Conservation (phyloP, 495 filamentous ascomycete species). For the Margaritispora aquatica region DNA sequence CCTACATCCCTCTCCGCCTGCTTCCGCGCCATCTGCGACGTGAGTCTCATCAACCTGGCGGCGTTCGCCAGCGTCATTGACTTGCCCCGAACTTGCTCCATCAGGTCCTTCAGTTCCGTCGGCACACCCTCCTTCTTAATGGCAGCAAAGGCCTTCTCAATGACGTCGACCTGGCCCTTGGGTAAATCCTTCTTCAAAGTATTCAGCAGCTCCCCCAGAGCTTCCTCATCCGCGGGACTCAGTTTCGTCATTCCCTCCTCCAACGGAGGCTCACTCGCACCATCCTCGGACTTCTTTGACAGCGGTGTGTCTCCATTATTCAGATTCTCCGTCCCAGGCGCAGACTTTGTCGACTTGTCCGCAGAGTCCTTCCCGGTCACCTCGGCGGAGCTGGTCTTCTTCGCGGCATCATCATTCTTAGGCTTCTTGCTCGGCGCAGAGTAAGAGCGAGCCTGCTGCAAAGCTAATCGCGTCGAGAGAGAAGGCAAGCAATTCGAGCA, state of each 20-base stretch:
- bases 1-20: conserved; percentile 23
- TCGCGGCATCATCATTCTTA: conserved; percentile 24
- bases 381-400: no score
- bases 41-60: conserved; percentile 42
- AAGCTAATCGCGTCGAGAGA: conserved; percentile 39
- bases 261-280: conserved; percentile 11
- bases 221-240: conserved; percentile 32
- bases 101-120: conserved; percentile 39
- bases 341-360: conserved; percentile 30
- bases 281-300: conserved; percentile 26
- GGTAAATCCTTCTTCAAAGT: conserved; percentile 44
- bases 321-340: conserved; percentile 37
- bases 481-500: conserved; percentile 29
- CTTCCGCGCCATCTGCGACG: conserved; percentile 35
- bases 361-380: conserved; percentile 18
- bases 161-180: conserved; percentile 29
- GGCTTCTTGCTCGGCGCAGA: conserved; percentile 45
- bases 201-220: conserved; percentile 34
- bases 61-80: conserved; percentile 41
- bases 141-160: conserved; percentile 35
- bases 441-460: conserved; percentile 47
- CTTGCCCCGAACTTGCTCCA: conserved; percentile 35
- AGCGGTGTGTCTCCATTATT: conserved; percentile 34
- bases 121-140: conserved; percentile 49
- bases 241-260: conserved; percentile 28